Percentiles rank a stretch among this genome's conserved stretches.
phyloP scores from a whole-genome alignment of 1,284 basidiomycete genomes.

The Naganishia albida region DNA sequence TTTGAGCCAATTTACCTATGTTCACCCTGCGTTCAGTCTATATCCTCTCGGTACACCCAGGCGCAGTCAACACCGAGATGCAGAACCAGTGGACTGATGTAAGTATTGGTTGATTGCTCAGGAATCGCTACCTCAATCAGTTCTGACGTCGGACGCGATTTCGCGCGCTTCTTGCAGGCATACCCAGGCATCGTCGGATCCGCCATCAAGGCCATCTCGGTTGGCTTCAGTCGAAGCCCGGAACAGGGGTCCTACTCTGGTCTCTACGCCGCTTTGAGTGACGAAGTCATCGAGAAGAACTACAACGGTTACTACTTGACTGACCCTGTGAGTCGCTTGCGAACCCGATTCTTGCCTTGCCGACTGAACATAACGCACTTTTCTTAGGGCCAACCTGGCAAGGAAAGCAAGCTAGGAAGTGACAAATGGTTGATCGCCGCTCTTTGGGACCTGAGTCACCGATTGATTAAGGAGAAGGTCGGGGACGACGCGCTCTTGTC shows the following conservation, averaged over 20 bases:
- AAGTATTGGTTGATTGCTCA: neutral
- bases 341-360: too few relatives aligned
- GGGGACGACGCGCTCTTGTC: conserved; percentile 49
- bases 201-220: conserved; percentile 47
- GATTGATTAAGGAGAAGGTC: conserved; percentile 50
- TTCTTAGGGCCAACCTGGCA: neutral
- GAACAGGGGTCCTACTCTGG: conserved; percentile 51
- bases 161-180: neutral
- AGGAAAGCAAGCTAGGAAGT: conserved; percentile 38
- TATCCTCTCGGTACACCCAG: conserved; percentile 55
- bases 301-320: conserved; percentile 56
- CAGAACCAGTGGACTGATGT: conserved; percentile 44
- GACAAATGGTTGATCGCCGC: conserved; percentile 53
- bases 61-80: conserved; percentile 57
- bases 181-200: conserved; percentile 44
- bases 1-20: too few relatives aligned
- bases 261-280: conserved; percentile 37
- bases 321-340: conserved; percentile 44
- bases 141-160: neutral
- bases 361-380: too few relatives aligned
- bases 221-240: conserved; percentile 53
- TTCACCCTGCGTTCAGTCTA: conserved; percentile 40
- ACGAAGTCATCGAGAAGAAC: conserved; percentile 52
- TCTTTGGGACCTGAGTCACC: conserved; percentile 55
- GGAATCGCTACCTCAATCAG: neutral